phyloP scores from a whole-genome alignment of 2,329 filamentous ascomycete genomes.

The Aspergillus sp. region DNA sequence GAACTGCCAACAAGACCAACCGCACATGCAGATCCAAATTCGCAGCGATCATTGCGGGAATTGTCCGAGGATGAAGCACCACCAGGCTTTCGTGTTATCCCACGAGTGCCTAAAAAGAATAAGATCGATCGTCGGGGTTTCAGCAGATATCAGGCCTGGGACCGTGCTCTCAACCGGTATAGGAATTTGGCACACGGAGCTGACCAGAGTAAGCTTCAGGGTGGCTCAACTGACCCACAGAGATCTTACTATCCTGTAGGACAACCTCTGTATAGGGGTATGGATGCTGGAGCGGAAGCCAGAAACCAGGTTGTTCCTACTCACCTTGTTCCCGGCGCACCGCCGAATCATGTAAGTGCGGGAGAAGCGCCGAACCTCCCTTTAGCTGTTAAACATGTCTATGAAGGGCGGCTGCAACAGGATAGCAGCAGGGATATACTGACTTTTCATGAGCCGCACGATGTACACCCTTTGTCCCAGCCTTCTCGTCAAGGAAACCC shows the following conservation, averaged over 20 bases:
- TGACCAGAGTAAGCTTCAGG: constrained; percentile 8
- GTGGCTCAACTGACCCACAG: constrained; percentile 8
- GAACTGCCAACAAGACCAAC: constrained; percentile 27
- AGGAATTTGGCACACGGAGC: constrained; percentile 20
- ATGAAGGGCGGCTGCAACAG: neutral
- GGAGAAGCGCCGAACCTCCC: neutral
- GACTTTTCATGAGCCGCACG: constrained; percentile 18
- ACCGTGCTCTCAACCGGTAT: constrained; percentile 36
- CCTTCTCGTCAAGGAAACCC: constrained; percentile 10
- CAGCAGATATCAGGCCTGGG: constrained; percentile 41
- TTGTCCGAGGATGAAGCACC: constrained; percentile 29
- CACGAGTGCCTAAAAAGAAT: constrained; percentile 22
- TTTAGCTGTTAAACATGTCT: neutral
- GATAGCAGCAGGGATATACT: constrained; percentile 10
- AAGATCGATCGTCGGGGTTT: constrained; percentile 37
- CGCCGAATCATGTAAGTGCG: constrained; percentile 15
- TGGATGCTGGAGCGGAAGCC: constrained; percentile 7
- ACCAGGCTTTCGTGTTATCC: constrained; percentile 30
- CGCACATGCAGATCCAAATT: constrained; percentile 14
- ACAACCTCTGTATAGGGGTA: constrained; percentile 10
- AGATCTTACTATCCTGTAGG: constrained; percentile 11
- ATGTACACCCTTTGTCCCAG: constrained; percentile 12
- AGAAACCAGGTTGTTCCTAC: constrained; percentile 2
- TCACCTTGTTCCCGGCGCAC: constrained; percentile 7
- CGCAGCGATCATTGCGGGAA: constrained; percentile 17